Evolutionary conservation across 2,329 filamentous ascomycete species (phyloP).

Genomic region (Pezicula radicicola): DNA sequence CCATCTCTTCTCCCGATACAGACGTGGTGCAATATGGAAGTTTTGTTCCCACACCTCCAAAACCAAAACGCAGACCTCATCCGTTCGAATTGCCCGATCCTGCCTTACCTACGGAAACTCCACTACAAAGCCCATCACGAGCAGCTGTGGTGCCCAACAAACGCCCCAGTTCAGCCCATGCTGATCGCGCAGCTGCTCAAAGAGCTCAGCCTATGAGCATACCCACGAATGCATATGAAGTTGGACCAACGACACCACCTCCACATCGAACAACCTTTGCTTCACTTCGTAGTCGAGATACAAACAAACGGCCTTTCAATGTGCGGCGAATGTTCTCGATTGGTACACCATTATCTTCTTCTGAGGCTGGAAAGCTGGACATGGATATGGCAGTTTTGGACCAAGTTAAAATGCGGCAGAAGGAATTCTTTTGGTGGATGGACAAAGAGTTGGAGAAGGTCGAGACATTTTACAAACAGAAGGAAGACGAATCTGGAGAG

Average conservation of each 20-base stretch:
- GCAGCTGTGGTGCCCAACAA: not conserved
- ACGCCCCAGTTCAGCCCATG: not conserved
- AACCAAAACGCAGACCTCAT: conserved; percentile 12
- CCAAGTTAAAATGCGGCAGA: conserved; percentile 68
- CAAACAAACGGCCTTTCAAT: conserved; percentile 13
- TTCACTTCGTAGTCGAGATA: conserved; percentile 15
- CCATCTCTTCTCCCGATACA: conserved; percentile 3
- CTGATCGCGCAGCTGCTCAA: not conserved
- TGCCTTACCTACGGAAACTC: conserved; percentile 31
- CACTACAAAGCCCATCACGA: not conserved
- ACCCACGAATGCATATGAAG: conserved; percentile 36
- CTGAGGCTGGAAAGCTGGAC: conserved; percentile 37
- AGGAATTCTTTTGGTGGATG: conserved; percentile 85
- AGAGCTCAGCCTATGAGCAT: not conserved
- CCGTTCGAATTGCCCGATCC: conserved; percentile 60
- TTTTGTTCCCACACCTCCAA: conserved; percentile 54
- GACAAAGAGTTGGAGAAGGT: conserved; percentile 88
- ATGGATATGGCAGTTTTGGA: conserved; percentile 53
- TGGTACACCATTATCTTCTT: conserved; percentile 31
- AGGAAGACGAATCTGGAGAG: conserved; percentile 79
- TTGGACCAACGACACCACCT: conserved; percentile 34
- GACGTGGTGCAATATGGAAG: conserved; percentile 55
- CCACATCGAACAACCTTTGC: conserved; percentile 19
- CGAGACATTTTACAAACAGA: conserved; percentile 81
- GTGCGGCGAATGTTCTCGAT: conserved; percentile 16